These are phyloP conservation scores for Microascus cirrosus DNA, from an alignment of 2,329 filamentous ascomycete genomes.

Conservation along the genomic window DNA sequence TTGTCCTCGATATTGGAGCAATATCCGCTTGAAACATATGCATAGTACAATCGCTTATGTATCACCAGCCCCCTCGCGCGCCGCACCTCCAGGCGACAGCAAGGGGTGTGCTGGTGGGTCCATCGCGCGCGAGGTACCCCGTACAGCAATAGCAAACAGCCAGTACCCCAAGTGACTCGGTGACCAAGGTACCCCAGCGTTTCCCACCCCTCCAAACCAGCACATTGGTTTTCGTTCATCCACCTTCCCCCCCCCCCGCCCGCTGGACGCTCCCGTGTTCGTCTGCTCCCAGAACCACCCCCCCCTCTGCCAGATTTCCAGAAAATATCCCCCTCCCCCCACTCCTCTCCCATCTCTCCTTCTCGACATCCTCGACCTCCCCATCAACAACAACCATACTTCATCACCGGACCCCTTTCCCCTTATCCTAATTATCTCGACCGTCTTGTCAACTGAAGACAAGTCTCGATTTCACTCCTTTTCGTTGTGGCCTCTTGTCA, in stretches of 20 bases:
- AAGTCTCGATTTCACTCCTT: conserved; percentile 4
- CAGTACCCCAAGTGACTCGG: conserved; percentile 1
- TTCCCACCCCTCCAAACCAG: conserved; percentile 6
- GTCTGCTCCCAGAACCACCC: not conserved
- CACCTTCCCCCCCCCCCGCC: no score
- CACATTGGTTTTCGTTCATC: conserved; percentile 5
- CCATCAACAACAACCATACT: conserved; percentile 1
- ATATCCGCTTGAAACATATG: not conserved
- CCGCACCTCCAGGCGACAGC: not conserved
- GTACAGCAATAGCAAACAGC: conserved; percentile 4
- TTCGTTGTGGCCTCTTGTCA: conserved; percentile 3
- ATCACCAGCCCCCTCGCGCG: conserved; percentile 1
- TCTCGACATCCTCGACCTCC: conserved; percentile 4
- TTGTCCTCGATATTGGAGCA: not conserved
- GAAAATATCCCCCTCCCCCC: conserved; percentile 4
- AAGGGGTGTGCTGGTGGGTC: not conserved
- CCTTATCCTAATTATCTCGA: conserved; percentile 1
- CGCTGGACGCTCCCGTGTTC: not conserved
- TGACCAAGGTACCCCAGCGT: conserved; percentile 1
- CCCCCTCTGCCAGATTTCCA: conserved; percentile 5
- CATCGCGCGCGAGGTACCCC: conserved; percentile 3
- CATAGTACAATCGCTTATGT: not conserved
- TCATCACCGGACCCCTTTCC: conserved; percentile 1
- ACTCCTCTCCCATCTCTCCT: conserved; percentile 5
- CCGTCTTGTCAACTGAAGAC: conserved; percentile 4